Evolutionary conservation across 2,329 filamentous ascomycete species (phyloP), one percentile per base, ranked within the genome.

Genomic region (Raffaelea ambrosiae): DNA sequence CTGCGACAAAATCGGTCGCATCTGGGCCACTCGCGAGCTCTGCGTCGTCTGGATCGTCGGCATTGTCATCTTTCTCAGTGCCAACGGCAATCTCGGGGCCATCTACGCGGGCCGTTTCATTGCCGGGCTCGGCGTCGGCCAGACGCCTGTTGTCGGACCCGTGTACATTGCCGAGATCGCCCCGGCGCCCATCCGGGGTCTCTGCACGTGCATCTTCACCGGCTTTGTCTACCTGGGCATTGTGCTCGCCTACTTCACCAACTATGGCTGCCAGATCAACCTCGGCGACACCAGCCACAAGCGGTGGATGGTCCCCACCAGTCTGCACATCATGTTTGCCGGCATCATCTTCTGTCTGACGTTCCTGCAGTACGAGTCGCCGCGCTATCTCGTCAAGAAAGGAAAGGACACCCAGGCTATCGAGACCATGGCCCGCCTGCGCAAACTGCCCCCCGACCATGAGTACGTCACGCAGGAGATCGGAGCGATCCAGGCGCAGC

Each of bases 1-100:
- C 21, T 80, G 76, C 51, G 77, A 82, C 56, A 71, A 71, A 40
- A 74, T 82, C 51, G 79, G 78, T n/a, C 75, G 79, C 57, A 73
- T 82, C 52, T 79, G 76, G 72, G 77, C 79, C 19, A 81, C 77
- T 9, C 72, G 77, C 1, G 66, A 77, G 48, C 71, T 82, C 2
- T 80, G 76, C 55, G 8, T 69, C 1, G 54, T 81, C 2, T 82
- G 78, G 78, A 72, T 47, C 40, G 3, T 47, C n/a, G 35, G 35
- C 35, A 38, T 38, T 19, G 35, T 14, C 35, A 38, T 38, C 35
- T 38, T 38, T 14, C 16, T 38, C 8, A 76, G 77, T 52, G 69
- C 74, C 0, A 74, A 71, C 3, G 74, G 74, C 5, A 69, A 71
- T 29, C 63, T 73, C 53, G 70, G 70, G 11, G 56, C 77, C 47